These are phyloP conservation scores for Phytopythium vexans DNA, from an alignment of 352 stramenopile species.

Conservation along the genomic window DNA sequence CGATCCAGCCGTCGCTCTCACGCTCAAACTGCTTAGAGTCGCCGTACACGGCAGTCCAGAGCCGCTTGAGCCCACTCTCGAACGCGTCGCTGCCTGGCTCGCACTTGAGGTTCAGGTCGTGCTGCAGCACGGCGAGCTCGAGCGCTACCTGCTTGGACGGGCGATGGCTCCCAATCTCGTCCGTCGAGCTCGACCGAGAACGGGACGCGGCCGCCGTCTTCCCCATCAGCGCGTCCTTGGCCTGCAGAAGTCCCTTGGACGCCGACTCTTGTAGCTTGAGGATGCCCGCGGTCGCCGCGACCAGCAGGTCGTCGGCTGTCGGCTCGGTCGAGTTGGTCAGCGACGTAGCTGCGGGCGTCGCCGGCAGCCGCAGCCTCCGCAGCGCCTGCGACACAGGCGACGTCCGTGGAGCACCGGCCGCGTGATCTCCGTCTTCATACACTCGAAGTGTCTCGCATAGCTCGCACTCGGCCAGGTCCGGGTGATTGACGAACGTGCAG, in stretches of 20 bases:
- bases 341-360: conserved; percentile 35
- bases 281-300: conserved; percentile 48
- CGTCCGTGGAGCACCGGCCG: conserved; percentile 1
- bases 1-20: conserved; percentile 56
- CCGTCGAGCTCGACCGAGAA: conserved; percentile 4
- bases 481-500: conserved; percentile 83
- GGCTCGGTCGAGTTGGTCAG: conserved; percentile 61
- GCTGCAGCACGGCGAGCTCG: conserved; percentile 54
- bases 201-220: conserved; percentile 5
- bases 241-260: conserved; percentile 26
- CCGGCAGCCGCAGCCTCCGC: conserved; percentile 38
- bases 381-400: conserved; percentile 38
- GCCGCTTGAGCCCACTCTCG: conserved; percentile 49
- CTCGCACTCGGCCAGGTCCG: conserved; percentile 59
- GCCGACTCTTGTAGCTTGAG: conserved; percentile 40
- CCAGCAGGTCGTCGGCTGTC: conserved; percentile 57
- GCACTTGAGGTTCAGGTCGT: conserved; percentile 66
- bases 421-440: conserved; percentile 13
- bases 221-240: conserved; percentile 32
- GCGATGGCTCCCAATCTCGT: background rate
- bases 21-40: conserved; percentile 37
- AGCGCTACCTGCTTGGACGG: conserved; percentile 33
- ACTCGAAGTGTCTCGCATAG: conserved; percentile 59
- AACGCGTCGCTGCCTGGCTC: conserved; percentile 53
- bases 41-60: conserved; percentile 65